Base-by-base conservation (phyloP, 305 asterid genomes). In the Andrographis paniculata region DNA sequence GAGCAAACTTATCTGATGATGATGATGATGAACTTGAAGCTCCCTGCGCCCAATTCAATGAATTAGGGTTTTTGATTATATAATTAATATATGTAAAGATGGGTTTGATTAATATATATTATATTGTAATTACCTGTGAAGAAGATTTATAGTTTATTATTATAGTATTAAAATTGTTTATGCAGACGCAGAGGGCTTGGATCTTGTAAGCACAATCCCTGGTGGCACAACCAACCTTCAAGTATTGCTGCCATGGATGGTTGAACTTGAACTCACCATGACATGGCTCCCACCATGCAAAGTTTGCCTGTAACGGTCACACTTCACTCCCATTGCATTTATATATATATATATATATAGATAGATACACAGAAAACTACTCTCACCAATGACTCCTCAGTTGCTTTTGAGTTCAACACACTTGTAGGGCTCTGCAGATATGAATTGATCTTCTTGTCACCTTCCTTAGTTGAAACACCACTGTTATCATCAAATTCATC, bases 211-310 rank as follows among this genome's bases (percentile, higher is more conserved):
- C 89, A 59, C 95, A 84, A 62, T 74, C 72, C 50, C 87, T 66
- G 10, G 58, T 44, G 3, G 70, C 59, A 16, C 15, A 48, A 2
- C 93, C 87, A n/a, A 76, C 58, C 14, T 76, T 81, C 63, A 72
- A 60, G 59, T 84, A 84, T 14, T 66, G 75, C 40, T 74, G 65
- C 93, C 93, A 78, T 9, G 95, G 95, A 56, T 78, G 87, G 33
- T 55, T 42, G 6, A 63, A 71, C 27, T 52, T 56, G 17, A 81
- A 81, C 3, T 59, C 35, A 2, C 84, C 89, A 39, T 78, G 93
- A 17, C 67, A 41, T 15, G 83, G 82, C 58, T 84, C 95, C 95
- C 93, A 81, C 83, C 89, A 65, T 0, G 93, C 93, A 39, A 64
- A 69, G 56, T 78, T 80, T 45, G 89, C 93, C 95, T 84, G 38